phyloP scores from a whole-genome alignment of 176 grass and related monocot genomes.

The Aegilops tauschii region DNA sequence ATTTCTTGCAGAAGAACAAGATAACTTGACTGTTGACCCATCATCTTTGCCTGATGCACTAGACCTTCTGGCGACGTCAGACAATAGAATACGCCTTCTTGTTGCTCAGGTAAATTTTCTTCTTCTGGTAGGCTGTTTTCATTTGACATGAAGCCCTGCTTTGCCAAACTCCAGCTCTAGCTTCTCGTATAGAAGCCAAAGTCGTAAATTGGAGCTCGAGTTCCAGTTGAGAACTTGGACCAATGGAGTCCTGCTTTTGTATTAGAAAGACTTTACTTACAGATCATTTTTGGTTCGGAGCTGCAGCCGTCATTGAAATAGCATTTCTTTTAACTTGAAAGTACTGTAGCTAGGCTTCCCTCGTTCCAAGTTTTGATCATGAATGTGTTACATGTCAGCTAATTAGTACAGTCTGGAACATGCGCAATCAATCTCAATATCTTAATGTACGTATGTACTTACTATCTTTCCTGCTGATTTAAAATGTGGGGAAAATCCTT shows the following conservation, averaged over 20 bases:
- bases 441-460: background rate
- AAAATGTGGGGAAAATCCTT: background rate
- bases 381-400: background rate
- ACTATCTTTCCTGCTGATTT: background rate
- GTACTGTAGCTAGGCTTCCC: background rate
- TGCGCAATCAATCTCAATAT: background rate
- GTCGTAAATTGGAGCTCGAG: background rate
- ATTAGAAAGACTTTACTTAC: background rate
- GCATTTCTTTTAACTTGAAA: background rate
- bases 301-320: background rate
- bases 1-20: constrained; percentile 67
- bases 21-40: constrained; percentile 51
- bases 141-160: background rate
- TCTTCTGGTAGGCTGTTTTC: background rate
- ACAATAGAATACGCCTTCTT: constrained; percentile 75
- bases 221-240: background rate
- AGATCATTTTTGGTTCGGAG: background rate
- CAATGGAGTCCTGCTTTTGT: background rate
- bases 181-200: background rate
- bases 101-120: constrained; percentile 73
- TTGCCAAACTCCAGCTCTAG: background rate
- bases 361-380: background rate
- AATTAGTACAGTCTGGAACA: background rate
- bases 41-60: constrained; percentile 72
- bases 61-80: constrained; percentile 74